A percentile compares a stretch with the other conserved stretches of the same genome.
Evolutionary conservation across 2,329 filamentous ascomycete genomes (phyloP).

Genomic region (Colletotrichum sublineola): DNA sequence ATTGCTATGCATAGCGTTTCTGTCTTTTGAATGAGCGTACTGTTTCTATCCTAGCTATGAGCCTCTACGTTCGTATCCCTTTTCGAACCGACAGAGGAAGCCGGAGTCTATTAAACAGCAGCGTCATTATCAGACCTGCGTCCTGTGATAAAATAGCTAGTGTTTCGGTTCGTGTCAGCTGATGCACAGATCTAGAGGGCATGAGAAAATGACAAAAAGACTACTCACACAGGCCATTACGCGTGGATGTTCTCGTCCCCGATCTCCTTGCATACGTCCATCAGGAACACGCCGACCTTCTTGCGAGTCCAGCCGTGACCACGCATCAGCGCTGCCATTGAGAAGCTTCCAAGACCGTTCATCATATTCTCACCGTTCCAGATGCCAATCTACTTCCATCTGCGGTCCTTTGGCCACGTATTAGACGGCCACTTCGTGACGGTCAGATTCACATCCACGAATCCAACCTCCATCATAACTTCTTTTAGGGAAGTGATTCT

Average conservation of each 20-base stretch:
- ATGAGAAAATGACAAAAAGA: not conserved
- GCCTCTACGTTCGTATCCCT: not conserved
- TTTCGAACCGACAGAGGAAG: no score
- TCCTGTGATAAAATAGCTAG: conserved; percentile 13
- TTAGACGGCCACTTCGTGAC: conserved; percentile 52
- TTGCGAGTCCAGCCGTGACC: conserved; percentile 50
- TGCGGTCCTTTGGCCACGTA: conserved; percentile 51
- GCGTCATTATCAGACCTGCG: not conserved
- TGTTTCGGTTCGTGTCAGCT: not conserved
- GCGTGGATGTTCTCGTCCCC: conserved; percentile 51
- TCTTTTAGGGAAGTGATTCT: not conserved
- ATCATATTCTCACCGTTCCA: conserved; percentile 52
- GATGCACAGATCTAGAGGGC: not conserved
- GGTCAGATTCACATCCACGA: conserved; percentile 49
- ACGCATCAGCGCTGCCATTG: conserved; percentile 52
- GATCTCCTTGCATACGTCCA: conserved; percentile 51
- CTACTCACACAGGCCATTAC: conserved; percentile 55
- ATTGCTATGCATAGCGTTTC: no score
- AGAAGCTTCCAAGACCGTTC: conserved; percentile 52
- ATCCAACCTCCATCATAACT: conserved; percentile 43
- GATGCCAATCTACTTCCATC: conserved; percentile 52
- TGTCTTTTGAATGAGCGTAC: not conserved
- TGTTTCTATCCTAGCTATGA: not conserved
- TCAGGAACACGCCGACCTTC: conserved; percentile 52
- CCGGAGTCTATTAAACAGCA: not conserved